Conservation (phyloP, 129 eudicot genomes). For the Saussurea involucrata region DNA sequence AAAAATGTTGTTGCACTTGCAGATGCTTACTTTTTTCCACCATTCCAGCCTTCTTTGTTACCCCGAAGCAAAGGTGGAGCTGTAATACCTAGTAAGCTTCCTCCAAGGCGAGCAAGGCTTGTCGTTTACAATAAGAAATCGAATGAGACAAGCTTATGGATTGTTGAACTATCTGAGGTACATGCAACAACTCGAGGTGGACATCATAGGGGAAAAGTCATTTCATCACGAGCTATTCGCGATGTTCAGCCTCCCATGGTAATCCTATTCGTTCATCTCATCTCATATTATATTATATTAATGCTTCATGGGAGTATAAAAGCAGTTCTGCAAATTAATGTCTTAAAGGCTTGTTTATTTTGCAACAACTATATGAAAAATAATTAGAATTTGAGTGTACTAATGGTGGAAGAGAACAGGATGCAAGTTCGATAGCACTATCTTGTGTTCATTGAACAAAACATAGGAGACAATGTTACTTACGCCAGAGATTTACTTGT, state of each 20-base stretch:
- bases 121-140: slow-evolving; percentile 84
- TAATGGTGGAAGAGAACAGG: neutral
- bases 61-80: slow-evolving; percentile 85
- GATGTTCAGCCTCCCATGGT: slow-evolving; percentile 99
- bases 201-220: slow-evolving; percentile 89
- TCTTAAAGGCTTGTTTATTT: neutral
- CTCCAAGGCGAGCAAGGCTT: slow-evolving; percentile 94
- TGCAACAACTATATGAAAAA: neutral
- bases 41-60: slow-evolving; percentile 82
- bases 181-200: slow-evolving; percentile 97
- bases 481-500: neutral
- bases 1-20: slow-evolving; percentile 90
- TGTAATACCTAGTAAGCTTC: slow-evolving; percentile 76
- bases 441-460: neutral
- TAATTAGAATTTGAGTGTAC: neutral
- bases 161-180: slow-evolving; percentile 78
- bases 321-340: neutral
- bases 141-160: slow-evolving; percentile 85
- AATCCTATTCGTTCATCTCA: slow-evolving; percentile 11
- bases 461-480: neutral
- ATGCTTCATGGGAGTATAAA: neutral
- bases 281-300: neutral
- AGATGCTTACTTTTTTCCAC: slow-evolving; percentile 96
- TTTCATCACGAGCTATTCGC: slow-evolving; percentile 51
- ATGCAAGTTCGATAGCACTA: neutral